Percentiles rank a stretch among this genome's conserved stretches.
These are phyloP conservation scores for Dicorynia guianensis DNA, from an alignment of 306 rosid species.

Conservation along the genomic window DNA sequence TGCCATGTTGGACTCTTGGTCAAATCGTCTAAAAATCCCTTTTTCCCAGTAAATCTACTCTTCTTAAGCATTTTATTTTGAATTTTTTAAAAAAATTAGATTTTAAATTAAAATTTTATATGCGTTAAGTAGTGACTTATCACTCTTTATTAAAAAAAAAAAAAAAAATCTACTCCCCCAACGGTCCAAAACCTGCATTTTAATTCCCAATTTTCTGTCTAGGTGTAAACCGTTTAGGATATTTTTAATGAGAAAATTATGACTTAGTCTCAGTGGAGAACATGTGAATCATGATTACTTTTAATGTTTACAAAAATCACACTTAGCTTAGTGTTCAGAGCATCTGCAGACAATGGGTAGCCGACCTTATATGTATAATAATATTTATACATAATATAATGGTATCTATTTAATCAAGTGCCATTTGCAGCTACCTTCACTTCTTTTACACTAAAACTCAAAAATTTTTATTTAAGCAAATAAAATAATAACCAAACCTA, in stretches of 20 bases:
- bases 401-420: constrained; percentile 32
- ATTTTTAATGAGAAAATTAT: neutral
- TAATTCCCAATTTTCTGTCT: too few species aligned
- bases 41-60: neutral
- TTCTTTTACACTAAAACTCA: neutral
- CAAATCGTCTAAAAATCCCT: neutral
- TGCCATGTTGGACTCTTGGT: neutral
- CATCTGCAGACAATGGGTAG: constrained; percentile 28
- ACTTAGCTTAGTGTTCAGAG: constrained; percentile 22
- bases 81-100: too few species aligned
- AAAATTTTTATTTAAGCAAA: too few species aligned
- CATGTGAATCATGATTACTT: neutral
- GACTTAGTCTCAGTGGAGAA: neutral
- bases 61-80: neutral
- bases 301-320: neutral
- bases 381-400: neutral
- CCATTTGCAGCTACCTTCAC: constrained; percentile 29
- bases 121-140: too few species aligned
- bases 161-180: neutral
- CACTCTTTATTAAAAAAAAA: too few species aligned
- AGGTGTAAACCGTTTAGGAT: too few species aligned
- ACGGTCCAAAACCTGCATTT: neutral
- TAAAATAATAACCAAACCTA: too few species aligned
- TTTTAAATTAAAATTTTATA: too few species aligned
- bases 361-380: constrained; percentile 9